These are phyloP conservation scores for Backusella luteola DNA, from an alignment of 192 early-diverging fungal genomes.

Conservation along the genomic window DNA sequence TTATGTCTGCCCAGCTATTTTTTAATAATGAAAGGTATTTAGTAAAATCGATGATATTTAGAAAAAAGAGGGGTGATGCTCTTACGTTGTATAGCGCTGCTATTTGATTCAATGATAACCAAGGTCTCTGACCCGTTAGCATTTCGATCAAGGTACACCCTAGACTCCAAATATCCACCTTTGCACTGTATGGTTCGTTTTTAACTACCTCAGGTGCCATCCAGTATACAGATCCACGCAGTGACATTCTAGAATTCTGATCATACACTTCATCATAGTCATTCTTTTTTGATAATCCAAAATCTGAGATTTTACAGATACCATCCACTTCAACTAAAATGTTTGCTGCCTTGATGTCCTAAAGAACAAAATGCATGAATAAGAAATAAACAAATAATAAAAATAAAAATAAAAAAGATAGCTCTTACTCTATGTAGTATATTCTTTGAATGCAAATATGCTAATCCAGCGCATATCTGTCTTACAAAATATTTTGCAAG, in stretches of 20 bases:
- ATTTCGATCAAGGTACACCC: slow-evolving; percentile 95
- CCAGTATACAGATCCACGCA: slow-evolving; percentile 71
- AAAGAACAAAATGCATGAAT: not conserved
- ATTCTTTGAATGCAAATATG: slow-evolving; percentile 79
- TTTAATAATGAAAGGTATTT: slow-evolving; percentile 41
- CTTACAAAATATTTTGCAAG: slow-evolving; percentile 70
- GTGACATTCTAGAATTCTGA: slow-evolving; percentile 47
- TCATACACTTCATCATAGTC: slow-evolving; percentile 45
- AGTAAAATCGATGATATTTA: not conserved
- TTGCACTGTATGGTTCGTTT: slow-evolving; percentile 83
- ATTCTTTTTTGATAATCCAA: slow-evolving; percentile 92
- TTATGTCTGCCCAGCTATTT: slow-evolving; percentile 71
- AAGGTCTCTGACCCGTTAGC: slow-evolving; percentile 88
- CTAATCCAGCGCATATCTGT: slow-evolving; percentile 84
- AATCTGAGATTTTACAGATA: slow-evolving; percentile 96
- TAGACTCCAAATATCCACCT: slow-evolving; percentile 92
- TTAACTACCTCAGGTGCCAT: slow-evolving; percentile 98
- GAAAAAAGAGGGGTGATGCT: not conserved
- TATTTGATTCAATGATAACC: slow-evolving; percentile 55
- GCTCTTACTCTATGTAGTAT: slow-evolving; percentile 70
- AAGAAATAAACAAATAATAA: not conserved
- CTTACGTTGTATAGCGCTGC: slow-evolving; percentile 59
- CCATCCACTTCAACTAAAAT: slow-evolving; percentile 79
- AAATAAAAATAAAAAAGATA: not conserved
- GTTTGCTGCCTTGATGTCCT: slow-evolving; percentile 85